Percentiles rank a stretch among this genome's conserved stretches.
phyloP scores from a whole-genome alignment of 129 eudicot genomes.

The Saposhnikovia divaricata region DNA sequence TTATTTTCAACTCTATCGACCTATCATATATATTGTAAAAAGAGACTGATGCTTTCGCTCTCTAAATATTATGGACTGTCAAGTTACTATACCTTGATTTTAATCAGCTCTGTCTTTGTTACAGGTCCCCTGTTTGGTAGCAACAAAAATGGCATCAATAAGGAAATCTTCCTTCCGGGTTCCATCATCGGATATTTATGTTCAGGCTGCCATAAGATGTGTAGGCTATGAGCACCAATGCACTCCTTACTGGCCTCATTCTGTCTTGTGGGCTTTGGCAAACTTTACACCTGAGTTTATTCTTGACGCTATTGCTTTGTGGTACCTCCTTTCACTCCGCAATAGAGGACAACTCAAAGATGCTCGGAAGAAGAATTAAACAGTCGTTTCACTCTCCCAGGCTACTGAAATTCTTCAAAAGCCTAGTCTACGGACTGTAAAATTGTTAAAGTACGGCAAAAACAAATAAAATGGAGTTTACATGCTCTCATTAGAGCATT shows the following conservation, averaged over 20 bases:
- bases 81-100: not conserved
- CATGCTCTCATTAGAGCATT: not conserved
- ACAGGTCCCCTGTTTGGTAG: slow-evolving; percentile 84
- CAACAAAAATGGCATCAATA: slow-evolving; percentile 97
- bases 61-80: not conserved
- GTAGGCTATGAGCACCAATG: slow-evolving; percentile 91
- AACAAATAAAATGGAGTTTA: not conserved
- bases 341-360: slow-evolving; percentile 84
- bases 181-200: slow-evolving; percentile 80
- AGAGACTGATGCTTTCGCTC: not conserved
- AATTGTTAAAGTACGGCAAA: not conserved
- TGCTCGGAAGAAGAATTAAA: slow-evolving; percentile 66
- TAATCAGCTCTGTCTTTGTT: slow-evolving; percentile 2
- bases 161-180: slow-evolving; percentile 80
- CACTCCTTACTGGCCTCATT: slow-evolving; percentile 98
- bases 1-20: not conserved
- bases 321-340: slow-evolving; percentile 62
- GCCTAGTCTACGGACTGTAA: not conserved
- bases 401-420: not conserved
- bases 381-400: not conserved
- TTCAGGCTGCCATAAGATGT: slow-evolving; percentile 73
- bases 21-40: not conserved
- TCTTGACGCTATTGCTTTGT: slow-evolving; percentile 61
- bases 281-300: slow-evolving; percentile 47
- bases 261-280: slow-evolving; percentile 60